These are phyloP conservation scores for Cutaneotrichosporon cutaneum DNA, from an alignment of 1,284 basidiomycete genomes.

Conservation along the genomic window DNA sequence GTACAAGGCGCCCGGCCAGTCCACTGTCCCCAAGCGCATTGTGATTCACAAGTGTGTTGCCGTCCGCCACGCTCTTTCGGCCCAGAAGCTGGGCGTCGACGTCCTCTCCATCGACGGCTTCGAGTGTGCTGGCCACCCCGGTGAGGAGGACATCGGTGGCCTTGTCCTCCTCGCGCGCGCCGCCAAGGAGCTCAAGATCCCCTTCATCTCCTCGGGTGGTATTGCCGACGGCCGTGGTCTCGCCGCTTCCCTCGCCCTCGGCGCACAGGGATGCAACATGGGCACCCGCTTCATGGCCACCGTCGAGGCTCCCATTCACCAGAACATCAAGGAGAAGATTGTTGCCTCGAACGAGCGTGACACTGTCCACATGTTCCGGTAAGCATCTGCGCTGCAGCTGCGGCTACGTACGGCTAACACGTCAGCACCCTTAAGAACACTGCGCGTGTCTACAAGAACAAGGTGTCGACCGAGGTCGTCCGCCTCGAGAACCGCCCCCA, in stretches of 20 bases:
- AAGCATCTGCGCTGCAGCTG: conserved; percentile 13
- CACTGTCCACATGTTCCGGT: conserved; percentile 80
- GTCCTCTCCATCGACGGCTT: conserved; percentile 84
- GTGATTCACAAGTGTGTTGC: conserved; percentile 92
- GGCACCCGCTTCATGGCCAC: conserved; percentile 55
- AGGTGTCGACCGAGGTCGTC: conserved; percentile 65
- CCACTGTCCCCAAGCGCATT: conserved; percentile 56
- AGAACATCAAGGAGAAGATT: conserved; percentile 86
- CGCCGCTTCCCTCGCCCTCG: conserved; percentile 75
- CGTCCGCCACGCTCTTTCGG: conserved; percentile 77
- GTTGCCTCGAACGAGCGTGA: conserved; percentile 77
- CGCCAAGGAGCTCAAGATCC: conserved; percentile 76
- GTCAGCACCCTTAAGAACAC: conserved; percentile 71
- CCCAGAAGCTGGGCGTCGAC: conserved; percentile 76
- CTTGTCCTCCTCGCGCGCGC: conserved; percentile 86
- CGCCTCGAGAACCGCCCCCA: conserved; percentile 73
- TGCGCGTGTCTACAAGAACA: conserved; percentile 74
- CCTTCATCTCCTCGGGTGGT: conserved; percentile 87
- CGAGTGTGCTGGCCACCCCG: conserved; percentile 91
- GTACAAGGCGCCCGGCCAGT: conserved; percentile 27
- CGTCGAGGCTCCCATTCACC: conserved; percentile 71
- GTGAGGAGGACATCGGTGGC: conserved; percentile 90
- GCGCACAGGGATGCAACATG: conserved; percentile 84
- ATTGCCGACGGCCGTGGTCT: conserved; percentile 79
- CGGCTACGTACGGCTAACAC: not conserved